Evolutionary conservation across 2,329 filamentous ascomycete genomes (phyloP).

Genomic region (Rutstroemia sp.): DNA sequence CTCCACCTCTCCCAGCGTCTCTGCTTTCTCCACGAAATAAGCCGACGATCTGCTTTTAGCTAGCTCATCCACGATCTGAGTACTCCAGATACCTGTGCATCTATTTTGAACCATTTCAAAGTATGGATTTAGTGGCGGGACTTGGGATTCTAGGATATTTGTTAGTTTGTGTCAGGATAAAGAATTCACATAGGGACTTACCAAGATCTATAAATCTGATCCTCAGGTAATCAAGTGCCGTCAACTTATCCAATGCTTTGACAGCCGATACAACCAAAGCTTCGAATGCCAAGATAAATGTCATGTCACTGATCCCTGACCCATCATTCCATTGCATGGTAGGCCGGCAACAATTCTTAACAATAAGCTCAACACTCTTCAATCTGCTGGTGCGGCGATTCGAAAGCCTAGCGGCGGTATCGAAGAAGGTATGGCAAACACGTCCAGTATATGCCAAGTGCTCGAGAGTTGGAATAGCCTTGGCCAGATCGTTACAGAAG

Average conservation of each 20-base stretch:
- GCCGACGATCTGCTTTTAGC: slow-evolving; percentile 49
- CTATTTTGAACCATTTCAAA: slow-evolving; percentile 55
- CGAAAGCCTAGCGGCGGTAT: slow-evolving; percentile 43
- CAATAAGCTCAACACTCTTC: slow-evolving; percentile 61
- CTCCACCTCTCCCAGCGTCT: slow-evolving; percentile 54
- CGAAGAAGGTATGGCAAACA: slow-evolving; percentile 63
- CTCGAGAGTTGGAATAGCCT: slow-evolving; percentile 53
- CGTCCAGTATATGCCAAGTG: slow-evolving; percentile 67
- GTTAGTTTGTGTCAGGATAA: neutral
- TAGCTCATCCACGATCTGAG: slow-evolving; percentile 55
- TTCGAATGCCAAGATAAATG: slow-evolving; percentile 67
- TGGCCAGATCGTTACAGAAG: slow-evolving; percentile 57
- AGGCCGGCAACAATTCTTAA: slow-evolving; percentile 65
- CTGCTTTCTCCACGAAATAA: slow-evolving; percentile 53
- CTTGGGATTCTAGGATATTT: slow-evolving; percentile 51
- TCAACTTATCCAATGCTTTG: slow-evolving; percentile 49
- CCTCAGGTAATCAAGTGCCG: slow-evolving; percentile 54
- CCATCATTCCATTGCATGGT: slow-evolving; percentile 49
- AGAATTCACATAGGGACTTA: slow-evolving; percentile 20
- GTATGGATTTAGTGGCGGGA: slow-evolving; percentile 65
- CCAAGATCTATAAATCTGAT: slow-evolving; percentile 72
- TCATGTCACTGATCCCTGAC: slow-evolving; percentile 63
- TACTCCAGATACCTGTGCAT: slow-evolving; percentile 67
- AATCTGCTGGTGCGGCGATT: slow-evolving; percentile 42
- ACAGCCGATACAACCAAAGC: slow-evolving; percentile 58